Base-by-base conservation (phyloP, 169 alveolate genomes). In the Cryptosporidium andersoni region DNA sequence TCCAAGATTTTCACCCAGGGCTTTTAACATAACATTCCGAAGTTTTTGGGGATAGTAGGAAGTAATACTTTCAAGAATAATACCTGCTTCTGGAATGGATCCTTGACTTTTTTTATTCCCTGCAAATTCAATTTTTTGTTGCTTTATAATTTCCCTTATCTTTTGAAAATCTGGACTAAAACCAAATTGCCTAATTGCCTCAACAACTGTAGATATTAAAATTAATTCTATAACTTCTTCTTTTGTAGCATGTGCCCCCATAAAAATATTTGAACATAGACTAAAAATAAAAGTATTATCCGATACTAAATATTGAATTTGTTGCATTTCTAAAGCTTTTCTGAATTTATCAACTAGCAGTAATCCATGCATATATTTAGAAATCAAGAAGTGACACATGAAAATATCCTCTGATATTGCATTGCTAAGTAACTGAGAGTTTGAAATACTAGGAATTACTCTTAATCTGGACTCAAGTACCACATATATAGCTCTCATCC, bases 401-500 rank as follows among this genome's bases (percentile, higher is more conserved):
- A 74, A 74, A 47, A 56, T 58, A 45, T 74, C 85, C 7, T 56
- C 74, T 37, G 55, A 58, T 1, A 74, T 42, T 11, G 85, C 25
- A 2, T 48, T 55, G 5, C 85, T 62, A 4, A 74, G 64, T 2
- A 63, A 58, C 45, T 74, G 85, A 51, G 60, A 36, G 14, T 39
- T 74, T 42, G 85, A 74, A 34, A 74, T 74, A 36, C 62, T 74
- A 4, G 85, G 85, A 60, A 74, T 49, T 6, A 74, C 43, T 25
- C 49, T 64, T 34, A 74, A 42, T 12, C 60, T 74, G 8, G 52
- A 36, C 16, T 58, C 68, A n/a, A 74, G 60, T 2, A 56, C 67
- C 85, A 74, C 60, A 11, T 74, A 74, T 9, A 74, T 74, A 25
- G 85, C 55, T 47, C 85, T 74, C 85, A 74, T 74, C 85, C 85